Evolutionary conservation across 2,329 filamentous ascomycete genomes (phyloP).

Genomic region (Stachybotrys chlorohalonatus): DNA sequence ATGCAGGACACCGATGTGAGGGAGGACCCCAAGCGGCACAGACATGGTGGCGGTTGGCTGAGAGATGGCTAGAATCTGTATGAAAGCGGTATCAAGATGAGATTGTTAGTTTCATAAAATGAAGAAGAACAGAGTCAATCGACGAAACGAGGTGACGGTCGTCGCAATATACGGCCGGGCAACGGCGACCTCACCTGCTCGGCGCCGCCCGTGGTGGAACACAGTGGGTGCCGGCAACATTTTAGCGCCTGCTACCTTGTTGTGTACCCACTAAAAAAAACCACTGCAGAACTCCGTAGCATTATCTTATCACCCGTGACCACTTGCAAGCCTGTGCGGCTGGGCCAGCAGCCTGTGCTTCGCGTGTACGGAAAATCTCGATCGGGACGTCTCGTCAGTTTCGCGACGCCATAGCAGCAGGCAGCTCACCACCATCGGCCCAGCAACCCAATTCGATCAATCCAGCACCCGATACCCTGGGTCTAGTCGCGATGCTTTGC

Average conservation of each 20-base stretch:
- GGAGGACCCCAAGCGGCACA: slow-evolving; percentile 28
- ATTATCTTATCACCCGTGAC: background rate
- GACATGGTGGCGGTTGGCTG: background rate
- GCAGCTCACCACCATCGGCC: background rate
- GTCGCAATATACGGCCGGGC: background rate
- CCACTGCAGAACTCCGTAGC: background rate
- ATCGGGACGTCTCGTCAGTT: slow-evolving; percentile 5
- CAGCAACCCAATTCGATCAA: background rate
- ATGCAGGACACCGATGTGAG: slow-evolving; percentile 46
- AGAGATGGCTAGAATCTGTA: too few relatives aligned
- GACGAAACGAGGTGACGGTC: too few relatives aligned
- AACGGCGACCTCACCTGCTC: background rate
- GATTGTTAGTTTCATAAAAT: background rate
- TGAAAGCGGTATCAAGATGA: background rate
- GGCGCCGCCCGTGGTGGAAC: background rate
- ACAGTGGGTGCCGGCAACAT: background rate
- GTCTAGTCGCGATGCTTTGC: slow-evolving; percentile 33
- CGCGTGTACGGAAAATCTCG: slow-evolving; percentile 10
- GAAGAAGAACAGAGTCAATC: too few relatives aligned
- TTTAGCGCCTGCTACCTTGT: background rate
- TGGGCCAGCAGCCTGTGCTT: background rate
- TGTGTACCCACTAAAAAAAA: background rate
- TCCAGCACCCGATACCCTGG: too few relatives aligned
- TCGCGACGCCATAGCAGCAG: slow-evolving; percentile 1
- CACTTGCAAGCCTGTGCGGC: background rate